Conservation (phyloP, 2,329 filamentous ascomycete genomes). For the Verticillium longisporum region DNA sequence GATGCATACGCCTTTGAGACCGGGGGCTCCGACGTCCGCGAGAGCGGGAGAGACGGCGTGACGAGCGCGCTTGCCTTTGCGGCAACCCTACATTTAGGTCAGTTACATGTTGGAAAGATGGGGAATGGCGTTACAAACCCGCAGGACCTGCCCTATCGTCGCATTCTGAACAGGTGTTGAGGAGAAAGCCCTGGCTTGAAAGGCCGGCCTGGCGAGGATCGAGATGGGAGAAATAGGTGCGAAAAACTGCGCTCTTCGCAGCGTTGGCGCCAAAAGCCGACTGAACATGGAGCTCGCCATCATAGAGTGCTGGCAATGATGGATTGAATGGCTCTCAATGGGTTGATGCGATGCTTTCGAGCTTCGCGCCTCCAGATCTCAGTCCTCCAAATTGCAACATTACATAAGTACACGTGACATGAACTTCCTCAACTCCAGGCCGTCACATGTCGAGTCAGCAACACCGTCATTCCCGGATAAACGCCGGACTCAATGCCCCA, state of each 20-base stretch:
- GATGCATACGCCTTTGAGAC: conserved; percentile 92
- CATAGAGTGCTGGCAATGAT: background rate
- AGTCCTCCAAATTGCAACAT: background rate
- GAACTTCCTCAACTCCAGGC: background rate
- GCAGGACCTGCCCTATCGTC: conserved; percentile 68
- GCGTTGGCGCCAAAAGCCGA: conserved; percentile 21
- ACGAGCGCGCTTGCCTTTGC: conserved; percentile 68
- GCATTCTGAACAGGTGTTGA: conserved; percentile 49
- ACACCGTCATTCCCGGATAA: background rate
- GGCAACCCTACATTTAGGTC: conserved; percentile 52
- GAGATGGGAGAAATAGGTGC: conserved; percentile 12
- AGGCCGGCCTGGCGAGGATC: conserved; percentile 7
- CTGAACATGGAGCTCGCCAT: conserved; percentile 29
- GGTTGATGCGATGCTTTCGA: background rate
- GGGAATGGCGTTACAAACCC: conserved; percentile 26
- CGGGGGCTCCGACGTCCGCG: conserved; percentile 58
- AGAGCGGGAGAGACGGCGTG: conserved; percentile 86
- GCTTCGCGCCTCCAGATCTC: background rate
- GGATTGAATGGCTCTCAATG: background rate
- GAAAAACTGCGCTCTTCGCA: conserved; percentile 14
- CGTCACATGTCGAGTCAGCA: background rate
- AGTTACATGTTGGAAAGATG: background rate
- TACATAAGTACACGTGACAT: background rate
- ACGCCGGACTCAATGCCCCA: background rate
- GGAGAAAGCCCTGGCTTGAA: conserved; percentile 42